A percentile compares a stretch with the other conserved stretches of the same genome.
phyloP scores from a whole-genome alignment of 805 yeast genomes.

The Teunomyces pallodes region DNA sequence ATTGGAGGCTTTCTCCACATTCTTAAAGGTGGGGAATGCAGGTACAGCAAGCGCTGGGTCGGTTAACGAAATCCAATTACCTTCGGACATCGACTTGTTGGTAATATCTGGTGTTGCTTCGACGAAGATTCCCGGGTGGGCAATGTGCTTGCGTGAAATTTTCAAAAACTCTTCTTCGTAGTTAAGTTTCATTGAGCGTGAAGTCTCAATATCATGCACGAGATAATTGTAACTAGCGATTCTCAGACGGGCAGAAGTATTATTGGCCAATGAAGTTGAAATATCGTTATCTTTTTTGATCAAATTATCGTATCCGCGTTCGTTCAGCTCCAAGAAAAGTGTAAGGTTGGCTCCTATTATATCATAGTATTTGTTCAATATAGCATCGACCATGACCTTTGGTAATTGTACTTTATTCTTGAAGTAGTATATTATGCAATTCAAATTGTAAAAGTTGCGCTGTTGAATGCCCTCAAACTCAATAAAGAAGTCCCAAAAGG shows the following conservation, averaged over 20 bases:
- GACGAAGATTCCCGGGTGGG: slow-evolving; percentile 34
- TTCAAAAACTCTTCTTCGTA: slow-evolving; percentile 22
- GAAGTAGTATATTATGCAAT: slow-evolving; percentile 44
- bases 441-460: slow-evolving; percentile 44
- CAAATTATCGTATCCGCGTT: slow-evolving; percentile 11
- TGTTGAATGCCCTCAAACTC: slow-evolving; percentile 47
- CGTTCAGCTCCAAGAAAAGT: slow-evolving; percentile 12
- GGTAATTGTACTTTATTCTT: slow-evolving; percentile 49
- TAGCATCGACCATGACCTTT: slow-evolving; percentile 43
- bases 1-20: slow-evolving; percentile 60
- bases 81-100: slow-evolving; percentile 20
- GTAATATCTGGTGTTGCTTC: slow-evolving; percentile 36
- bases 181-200: slow-evolving; percentile 4
- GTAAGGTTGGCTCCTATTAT: slow-evolving; percentile 18
- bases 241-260: slow-evolving; percentile 21
- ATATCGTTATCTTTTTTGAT: slow-evolving; percentile 18
- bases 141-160: slow-evolving; percentile 20
- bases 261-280: slow-evolving; percentile 26
- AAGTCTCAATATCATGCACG: slow-evolving; percentile 14
- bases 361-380: slow-evolving; percentile 28
- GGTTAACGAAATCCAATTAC: slow-evolving; percentile 20
- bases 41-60: slow-evolving; percentile 21
- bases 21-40: slow-evolving; percentile 55
- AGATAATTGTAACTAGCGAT: slow-evolving; percentile 19
- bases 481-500: slow-evolving; percentile 59